These are phyloP conservation scores for Blumeria hordei DNA, from an alignment of 2,329 filamentous ascomycete species.

Conservation along the genomic window DNA sequence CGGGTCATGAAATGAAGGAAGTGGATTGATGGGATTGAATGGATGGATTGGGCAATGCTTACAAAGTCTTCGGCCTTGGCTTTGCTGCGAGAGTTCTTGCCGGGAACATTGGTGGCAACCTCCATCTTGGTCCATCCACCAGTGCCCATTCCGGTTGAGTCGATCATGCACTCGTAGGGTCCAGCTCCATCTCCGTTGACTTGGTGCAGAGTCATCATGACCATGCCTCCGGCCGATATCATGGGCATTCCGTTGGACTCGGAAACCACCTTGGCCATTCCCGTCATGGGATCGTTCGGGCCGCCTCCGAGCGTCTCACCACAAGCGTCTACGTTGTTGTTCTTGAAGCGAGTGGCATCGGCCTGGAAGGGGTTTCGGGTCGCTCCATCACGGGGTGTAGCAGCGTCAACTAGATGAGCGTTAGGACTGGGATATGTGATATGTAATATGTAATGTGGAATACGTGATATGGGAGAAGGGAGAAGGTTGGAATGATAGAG, in stretches of 20 bases:
- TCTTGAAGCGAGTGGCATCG: slow-evolving; percentile 37
- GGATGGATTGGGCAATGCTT: no score
- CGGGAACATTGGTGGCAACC: no score
- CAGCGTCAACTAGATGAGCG: slow-evolving; percentile 16
- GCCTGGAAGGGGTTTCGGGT: slow-evolving; percentile 35
- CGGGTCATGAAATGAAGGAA: no score
- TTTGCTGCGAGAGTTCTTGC: no score
- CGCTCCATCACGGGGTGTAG: slow-evolving; percentile 32
- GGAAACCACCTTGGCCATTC: slow-evolving; percentile 23
- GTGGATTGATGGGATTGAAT: no score
- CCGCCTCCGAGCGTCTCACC: slow-evolving; percentile 34
- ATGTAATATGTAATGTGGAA: no score
- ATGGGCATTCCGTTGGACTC: no score
- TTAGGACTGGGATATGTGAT: no score
- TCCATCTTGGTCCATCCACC: no score
- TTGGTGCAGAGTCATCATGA: slow-evolving; percentile 3
- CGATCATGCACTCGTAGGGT: background rate
- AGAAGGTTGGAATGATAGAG: no score
- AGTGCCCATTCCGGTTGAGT: background rate
- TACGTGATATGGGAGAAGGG: no score
- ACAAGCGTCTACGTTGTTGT: slow-evolving; percentile 24
- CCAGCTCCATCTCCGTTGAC: slow-evolving; percentile 3
- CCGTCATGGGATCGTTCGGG: slow-evolving; percentile 29
- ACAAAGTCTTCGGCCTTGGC: no score
- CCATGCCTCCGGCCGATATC: background rate